Percentiles rank a stretch among this genome's conserved stretches.
Conservation (phyloP, 345 rosid species). For the Rhodomyrtus tomentosa region DNA sequence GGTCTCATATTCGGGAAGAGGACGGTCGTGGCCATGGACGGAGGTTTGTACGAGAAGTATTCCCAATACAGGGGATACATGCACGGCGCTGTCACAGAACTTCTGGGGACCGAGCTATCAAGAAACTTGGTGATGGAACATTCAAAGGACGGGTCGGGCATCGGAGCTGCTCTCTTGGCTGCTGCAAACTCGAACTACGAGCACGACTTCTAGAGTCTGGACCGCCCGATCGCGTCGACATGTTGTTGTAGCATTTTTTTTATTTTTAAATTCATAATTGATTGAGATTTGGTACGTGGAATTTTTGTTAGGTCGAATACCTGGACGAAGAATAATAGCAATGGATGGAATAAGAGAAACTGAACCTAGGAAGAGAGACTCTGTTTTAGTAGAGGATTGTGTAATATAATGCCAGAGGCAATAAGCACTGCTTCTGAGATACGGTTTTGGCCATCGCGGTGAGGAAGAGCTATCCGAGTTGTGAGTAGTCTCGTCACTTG, state of each 20-base stretch:
- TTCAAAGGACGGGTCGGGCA: conserved; percentile 80
- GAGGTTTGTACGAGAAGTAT: conserved; percentile 64
- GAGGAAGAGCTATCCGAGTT: no score
- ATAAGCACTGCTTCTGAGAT: not conserved
- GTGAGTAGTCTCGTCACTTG: no score
- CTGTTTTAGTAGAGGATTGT: not conserved
- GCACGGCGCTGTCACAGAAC: conserved; percentile 51
- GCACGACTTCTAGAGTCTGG: conserved; percentile 17
- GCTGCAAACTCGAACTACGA: conserved; percentile 62
- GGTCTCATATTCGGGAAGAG: conserved; percentile 42
- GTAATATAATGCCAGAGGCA: not conserved
- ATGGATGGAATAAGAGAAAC: not conserved
- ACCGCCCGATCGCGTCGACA: not conserved
- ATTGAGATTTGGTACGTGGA: not conserved
- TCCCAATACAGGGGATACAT: conserved; percentile 59
- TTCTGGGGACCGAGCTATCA: conserved; percentile 46
- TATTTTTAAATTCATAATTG: not conserved
- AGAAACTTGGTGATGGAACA: conserved; percentile 46
- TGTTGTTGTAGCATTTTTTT: not conserved
- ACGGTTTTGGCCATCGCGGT: no score
- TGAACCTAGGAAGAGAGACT: not conserved
- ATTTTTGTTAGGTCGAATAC: not conserved
- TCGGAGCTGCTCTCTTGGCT: conserved; percentile 87
- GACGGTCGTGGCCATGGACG: conserved; percentile 84
- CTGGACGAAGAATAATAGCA: not conserved